These are phyloP conservation scores for Penicillium rolfsii DNA, from an alignment of 2,329 filamentous ascomycete species.

Conservation along the genomic window DNA sequence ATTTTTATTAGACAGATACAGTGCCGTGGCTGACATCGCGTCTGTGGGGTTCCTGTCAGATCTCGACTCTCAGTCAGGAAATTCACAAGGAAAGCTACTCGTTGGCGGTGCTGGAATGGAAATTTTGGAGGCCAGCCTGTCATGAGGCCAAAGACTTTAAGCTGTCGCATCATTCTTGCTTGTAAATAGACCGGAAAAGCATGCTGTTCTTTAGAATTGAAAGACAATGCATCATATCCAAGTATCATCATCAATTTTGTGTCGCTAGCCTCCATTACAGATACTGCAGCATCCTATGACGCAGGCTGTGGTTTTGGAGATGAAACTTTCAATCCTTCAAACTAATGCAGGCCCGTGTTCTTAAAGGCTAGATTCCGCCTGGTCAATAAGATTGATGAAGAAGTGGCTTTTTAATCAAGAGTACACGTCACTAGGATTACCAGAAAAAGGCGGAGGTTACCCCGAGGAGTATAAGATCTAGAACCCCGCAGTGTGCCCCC, in stretches of 20 bases:
- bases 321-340: not conserved
- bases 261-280: not conserved
- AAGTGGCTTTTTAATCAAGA: not conserved
- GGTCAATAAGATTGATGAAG: not conserved
- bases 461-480: not conserved
- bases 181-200: constrained; percentile 12
- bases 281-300: not conserved
- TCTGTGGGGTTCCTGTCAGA: constrained; percentile 49
- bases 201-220: not conserved
- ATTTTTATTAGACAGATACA: constrained; percentile 42
- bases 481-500: not conserved
- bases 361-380: not conserved
- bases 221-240: not conserved
- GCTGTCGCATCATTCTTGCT: constrained; percentile 20
- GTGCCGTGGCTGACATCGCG: constrained; percentile 60
- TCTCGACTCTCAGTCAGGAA: not conserved
- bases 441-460: not conserved
- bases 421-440: not conserved
- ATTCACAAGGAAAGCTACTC: constrained; percentile 36
- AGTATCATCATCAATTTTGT: not conserved
- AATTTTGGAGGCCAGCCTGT: constrained; percentile 36
- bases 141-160: constrained; percentile 5
- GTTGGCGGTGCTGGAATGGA: constrained; percentile 57
- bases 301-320: not conserved
- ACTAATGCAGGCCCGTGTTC: not conserved